phyloP scores from a whole-genome alignment of 1,284 basidiomycete species.

The Malassezia dermatis region DNA sequence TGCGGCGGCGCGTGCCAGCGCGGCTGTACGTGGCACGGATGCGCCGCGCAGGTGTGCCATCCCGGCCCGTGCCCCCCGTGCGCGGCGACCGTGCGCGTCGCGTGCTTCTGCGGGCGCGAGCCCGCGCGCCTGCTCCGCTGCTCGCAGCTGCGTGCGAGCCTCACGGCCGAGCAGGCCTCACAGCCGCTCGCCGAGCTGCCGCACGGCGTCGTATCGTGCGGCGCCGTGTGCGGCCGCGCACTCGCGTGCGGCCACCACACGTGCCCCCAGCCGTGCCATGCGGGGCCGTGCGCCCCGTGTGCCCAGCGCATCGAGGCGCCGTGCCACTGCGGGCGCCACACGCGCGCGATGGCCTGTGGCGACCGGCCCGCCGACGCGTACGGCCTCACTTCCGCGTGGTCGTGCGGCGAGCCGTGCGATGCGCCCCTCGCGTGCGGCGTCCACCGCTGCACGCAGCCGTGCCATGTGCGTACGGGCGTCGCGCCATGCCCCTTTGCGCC shows the following conservation, averaged over 20 bases:
- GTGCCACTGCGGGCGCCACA: conserved; percentile 41
- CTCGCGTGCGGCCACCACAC: conserved; percentile 39
- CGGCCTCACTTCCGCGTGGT: conserved; percentile 1
- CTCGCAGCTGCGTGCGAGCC: conserved; percentile 30
- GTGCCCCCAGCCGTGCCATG: conserved; percentile 33
- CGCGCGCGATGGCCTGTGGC: conserved; percentile 33
- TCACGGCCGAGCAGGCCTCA: conserved; percentile 16
- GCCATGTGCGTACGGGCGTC: conserved; percentile 26
- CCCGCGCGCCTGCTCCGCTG: conserved; percentile 29
- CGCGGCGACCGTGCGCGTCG: conserved; percentile 33
- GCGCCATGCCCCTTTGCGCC: conserved; percentile 35
- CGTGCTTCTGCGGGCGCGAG: conserved; percentile 42
- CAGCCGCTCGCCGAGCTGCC: conserved; percentile 3
- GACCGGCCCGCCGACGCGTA: conserved; percentile 19
- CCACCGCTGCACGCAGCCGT: conserved; percentile 31
- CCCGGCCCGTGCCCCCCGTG: conserved; percentile 45
- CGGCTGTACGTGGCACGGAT: conserved; percentile 25
- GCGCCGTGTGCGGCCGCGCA: conserved; percentile 25
- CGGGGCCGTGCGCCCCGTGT: conserved; percentile 34
- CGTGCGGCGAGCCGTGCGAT: conserved; percentile 25
- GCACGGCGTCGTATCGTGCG: conserved; percentile 30
- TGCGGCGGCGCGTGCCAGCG: conserved; percentile 38
- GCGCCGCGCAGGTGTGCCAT: conserved; percentile 36
- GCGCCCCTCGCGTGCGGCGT: conserved; percentile 34
- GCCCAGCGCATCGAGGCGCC: conserved; percentile 15